These are phyloP conservation scores for Dactylellina cionopaga DNA, from an alignment of 2,329 filamentous ascomycete species.

Conservation along the genomic window DNA sequence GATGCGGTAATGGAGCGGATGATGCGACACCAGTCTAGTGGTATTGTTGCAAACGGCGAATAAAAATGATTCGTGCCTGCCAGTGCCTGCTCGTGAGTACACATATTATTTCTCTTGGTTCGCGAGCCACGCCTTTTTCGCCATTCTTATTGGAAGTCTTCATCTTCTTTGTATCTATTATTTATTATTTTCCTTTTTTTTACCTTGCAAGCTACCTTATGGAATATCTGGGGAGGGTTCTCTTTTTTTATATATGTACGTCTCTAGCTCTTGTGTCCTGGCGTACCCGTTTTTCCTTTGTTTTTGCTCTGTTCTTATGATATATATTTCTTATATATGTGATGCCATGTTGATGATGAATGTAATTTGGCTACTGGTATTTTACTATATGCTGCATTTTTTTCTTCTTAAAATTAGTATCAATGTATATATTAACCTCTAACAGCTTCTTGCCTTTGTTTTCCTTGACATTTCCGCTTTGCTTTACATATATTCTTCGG, in stretches of 20 bases:
- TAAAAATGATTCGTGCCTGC: neutral
- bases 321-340: too few species aligned
- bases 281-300: constrained; percentile 10
- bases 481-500: too few species aligned
- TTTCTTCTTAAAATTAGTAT: too few species aligned
- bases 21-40: neutral
- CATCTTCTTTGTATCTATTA: constrained; percentile 38
- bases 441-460: too few species aligned
- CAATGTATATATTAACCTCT: too few species aligned
- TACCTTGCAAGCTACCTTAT: too few species aligned
- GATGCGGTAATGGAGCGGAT: constrained; percentile 51
- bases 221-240: too few species aligned
- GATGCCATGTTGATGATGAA: too few species aligned
- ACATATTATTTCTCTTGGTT: constrained; percentile 18
- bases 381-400: too few species aligned
- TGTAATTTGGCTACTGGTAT: too few species aligned
- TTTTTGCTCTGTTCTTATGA: constrained; percentile 20
- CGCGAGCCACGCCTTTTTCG: neutral
- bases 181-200: constrained; percentile 41
- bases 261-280: neutral
- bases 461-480: too few species aligned
- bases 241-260: constrained; percentile 11
- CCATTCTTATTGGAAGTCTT: too few species aligned
- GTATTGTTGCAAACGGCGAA: neutral
- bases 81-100: constrained; percentile 29